phyloP scores from a whole-genome alignment of 2,329 filamentous ascomycete species.

The Ascochyta clinopodiicola region DNA sequence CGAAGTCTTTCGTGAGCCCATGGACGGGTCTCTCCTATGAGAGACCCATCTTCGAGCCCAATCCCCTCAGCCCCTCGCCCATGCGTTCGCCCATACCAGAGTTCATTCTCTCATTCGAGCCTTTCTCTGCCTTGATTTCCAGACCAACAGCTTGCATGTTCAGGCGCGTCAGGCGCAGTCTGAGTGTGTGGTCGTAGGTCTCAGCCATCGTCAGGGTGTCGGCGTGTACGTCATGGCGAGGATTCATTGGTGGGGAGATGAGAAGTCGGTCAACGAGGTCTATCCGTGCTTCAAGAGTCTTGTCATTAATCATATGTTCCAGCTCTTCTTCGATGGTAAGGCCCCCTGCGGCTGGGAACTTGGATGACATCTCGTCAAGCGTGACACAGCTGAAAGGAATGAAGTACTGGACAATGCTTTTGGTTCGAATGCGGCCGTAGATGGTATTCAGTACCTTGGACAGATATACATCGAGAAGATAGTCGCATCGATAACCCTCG shows the following conservation, averaged over 20 bases:
- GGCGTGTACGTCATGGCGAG: slow-evolving; percentile 72
- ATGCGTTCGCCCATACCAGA: slow-evolving; percentile 29
- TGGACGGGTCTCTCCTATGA: slow-evolving; percentile 14
- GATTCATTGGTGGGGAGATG: slow-evolving; percentile 71
- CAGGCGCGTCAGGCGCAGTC: slow-evolving; percentile 78
- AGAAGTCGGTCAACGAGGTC: slow-evolving; percentile 84
- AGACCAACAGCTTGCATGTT: slow-evolving; percentile 77
- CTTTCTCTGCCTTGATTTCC: slow-evolving; percentile 61
- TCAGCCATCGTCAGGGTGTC: slow-evolving; percentile 71
- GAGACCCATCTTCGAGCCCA: slow-evolving; percentile 42
- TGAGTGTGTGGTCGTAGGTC: slow-evolving; percentile 75
- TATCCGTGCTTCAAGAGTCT: slow-evolving; percentile 77
- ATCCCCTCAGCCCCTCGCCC: slow-evolving; percentile 34
- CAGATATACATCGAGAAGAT: slow-evolving; percentile 87
- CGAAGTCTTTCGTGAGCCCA: background rate
- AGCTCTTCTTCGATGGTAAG: slow-evolving; percentile 73
- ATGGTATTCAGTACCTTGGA: slow-evolving; percentile 74
- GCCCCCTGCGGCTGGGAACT: slow-evolving; percentile 68
- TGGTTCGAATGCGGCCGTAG: slow-evolving; percentile 78
- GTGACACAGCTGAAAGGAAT: slow-evolving; percentile 88
- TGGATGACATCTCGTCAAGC: slow-evolving; percentile 75
- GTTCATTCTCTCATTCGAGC: slow-evolving; percentile 19
- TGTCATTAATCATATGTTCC: slow-evolving; percentile 75
- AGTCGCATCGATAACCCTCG: slow-evolving; percentile 81
- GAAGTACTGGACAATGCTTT: slow-evolving; percentile 93